Base-by-base conservation (phyloP, 345 rosid genomes). In the Nasturtium officinale region DNA sequence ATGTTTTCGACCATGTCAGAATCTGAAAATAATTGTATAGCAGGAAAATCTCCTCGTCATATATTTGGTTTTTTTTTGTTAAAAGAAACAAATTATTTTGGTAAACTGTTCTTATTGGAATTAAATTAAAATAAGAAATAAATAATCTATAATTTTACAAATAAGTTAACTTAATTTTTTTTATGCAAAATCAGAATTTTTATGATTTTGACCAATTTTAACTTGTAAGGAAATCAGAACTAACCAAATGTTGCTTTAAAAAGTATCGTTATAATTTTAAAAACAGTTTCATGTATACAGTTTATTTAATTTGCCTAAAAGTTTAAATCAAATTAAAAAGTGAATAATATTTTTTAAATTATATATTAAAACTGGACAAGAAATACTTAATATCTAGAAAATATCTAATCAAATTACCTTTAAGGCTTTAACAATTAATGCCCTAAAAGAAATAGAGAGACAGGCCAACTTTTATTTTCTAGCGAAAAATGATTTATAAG, bases 1-100 rank as follows among this genome's bases (percentile, higher is more conserved):
- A 72, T 45, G 61, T 62, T 61, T 40, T 48, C 5, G 37, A 69
- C 48, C 18, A 33, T 59, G 74, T 69, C 66, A 56, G 64, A 56
- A 20, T 38, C 12, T 53, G 17, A 10, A 37, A 67, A 52, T 37
- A 23, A 20, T 46, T 15, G 11, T 38, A 16, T 29, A 48, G 9
- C 8, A 6, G 6, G 12, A 23, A 52, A 52, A 5, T 13, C 29
- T 51, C 16, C 8, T 51, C 12, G 5, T 23, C 30, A 38, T 11
- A 12, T 38, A 53, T 30, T 15, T 28, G 2, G 20, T 26, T 6
- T 3, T 7, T 11, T 52, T 52, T 25, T 0, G n/a, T 25, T 23
- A 52, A 10, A 16, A 6, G 8, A 8, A 18, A 10, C 12, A 9
- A 48, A 9, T 47, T 7, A 18, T 47, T 47, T 47, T 18, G 0